Evolutionary conservation across 805 yeast species (phyloP).

Genomic region (Cyberlindnera bimundalis): DNA sequence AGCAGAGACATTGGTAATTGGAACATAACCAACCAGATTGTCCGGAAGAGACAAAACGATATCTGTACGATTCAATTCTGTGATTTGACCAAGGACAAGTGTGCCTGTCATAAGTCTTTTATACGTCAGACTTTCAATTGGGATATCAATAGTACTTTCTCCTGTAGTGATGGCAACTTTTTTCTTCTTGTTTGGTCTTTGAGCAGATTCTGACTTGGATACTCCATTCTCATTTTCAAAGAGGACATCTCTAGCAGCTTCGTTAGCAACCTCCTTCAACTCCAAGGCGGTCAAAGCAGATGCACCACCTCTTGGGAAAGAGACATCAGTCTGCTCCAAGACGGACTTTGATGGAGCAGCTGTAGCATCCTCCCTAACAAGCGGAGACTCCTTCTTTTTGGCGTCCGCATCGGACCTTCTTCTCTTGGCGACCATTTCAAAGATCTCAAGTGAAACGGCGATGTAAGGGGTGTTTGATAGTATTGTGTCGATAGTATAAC

Average conservation of each 20-base stretch:
- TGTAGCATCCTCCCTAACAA: constrained; percentile 38
- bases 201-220: constrained; percentile 13
- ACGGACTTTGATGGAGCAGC: constrained; percentile 35
- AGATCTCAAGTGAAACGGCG: neutral
- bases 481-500: neutral
- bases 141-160: constrained; percentile 31
- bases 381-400: constrained; percentile 36
- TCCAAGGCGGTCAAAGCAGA: constrained; percentile 85
- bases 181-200: constrained; percentile 40
- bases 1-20: constrained; percentile 68
- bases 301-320: constrained; percentile 95
- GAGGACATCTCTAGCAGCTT: constrained; percentile 84
- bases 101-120: constrained; percentile 69
- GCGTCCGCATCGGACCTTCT: constrained; percentile 42
- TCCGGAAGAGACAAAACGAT: constrained; percentile 74
- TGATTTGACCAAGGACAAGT: constrained; percentile 71
- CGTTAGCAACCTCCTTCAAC: constrained; percentile 87
- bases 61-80: constrained; percentile 57
- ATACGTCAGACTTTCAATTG: constrained; percentile 60
- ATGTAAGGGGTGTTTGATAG: neutral
- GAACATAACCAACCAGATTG: constrained; percentile 73
- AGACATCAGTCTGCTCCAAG: constrained; percentile 34
- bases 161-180: constrained; percentile 30
- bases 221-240: constrained; percentile 40
- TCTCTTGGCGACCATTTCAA: constrained; percentile 36